Evolutionary conservation across 257 asterid species (phyloP).

Genomic region (Handroanthus guayacan): DNA sequence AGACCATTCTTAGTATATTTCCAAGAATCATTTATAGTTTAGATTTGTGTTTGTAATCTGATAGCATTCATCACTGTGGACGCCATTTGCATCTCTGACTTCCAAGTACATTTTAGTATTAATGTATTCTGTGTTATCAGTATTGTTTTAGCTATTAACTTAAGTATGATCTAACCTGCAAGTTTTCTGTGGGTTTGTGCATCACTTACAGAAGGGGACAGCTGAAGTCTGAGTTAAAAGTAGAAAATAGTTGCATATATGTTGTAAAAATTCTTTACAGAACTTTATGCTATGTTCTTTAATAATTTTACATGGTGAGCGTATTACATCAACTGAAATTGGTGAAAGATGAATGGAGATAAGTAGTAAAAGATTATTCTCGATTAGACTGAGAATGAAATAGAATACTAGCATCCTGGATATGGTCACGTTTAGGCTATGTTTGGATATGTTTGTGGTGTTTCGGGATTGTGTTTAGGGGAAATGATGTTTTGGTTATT

Average conservation of each 20-base stretch:
- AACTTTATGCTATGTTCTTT: neutral
- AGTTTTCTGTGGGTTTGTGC: neutral
- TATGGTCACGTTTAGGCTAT: neutral
- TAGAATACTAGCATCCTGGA: neutral
- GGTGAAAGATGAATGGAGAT: conserved; percentile 7
- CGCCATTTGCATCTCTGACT: neutral
- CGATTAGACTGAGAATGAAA: neutral
- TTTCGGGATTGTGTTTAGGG: no score
- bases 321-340: conserved; percentile 11
- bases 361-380: neutral
- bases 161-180: neutral
- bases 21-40: neutral
- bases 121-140: neutral
- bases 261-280: neutral
- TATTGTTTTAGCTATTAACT: neutral
- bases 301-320: neutral
- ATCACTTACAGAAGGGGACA: neutral
- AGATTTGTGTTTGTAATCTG: neutral
- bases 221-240: conserved; percentile 3
- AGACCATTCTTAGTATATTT: neutral
- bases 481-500: neutral
- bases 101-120: neutral
- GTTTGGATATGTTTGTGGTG: no score
- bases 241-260: neutral
- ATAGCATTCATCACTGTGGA: neutral